Evolutionary conservation across 2,329 filamentous ascomycete genomes (phyloP), one percentile per base, ranked within the genome.

Genomic region (Aspergillus sergii): DNA sequence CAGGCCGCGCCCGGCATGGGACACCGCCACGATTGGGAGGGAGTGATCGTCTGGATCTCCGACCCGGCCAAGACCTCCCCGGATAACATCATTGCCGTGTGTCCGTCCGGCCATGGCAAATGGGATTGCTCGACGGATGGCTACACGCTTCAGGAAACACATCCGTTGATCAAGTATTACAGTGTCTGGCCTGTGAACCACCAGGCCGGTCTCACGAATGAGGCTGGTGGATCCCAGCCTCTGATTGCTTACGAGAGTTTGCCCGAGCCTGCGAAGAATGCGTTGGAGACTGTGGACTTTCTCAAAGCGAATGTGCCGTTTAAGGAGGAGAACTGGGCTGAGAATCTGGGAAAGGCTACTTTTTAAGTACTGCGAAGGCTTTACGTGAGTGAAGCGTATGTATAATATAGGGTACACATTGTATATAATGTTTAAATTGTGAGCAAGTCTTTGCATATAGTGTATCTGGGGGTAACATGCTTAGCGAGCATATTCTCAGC

Each of bases 21-120:
- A 10, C 84, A 86, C 66, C 80, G 83, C 23, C 82, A 86, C 71
- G 84, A 86, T 68, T 86, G 84, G 84, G 84, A 86, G 67, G 82
- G 81, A n/a, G 75, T 81, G 0, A 81, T 86, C 41, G 78, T 86
- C 30, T 86, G 82, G 82, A 78, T 87, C 0, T 75, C 77, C 0
- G 74, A 74, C 11, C 57, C 71, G 0, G 72, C 76, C 2, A 77
- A 76, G 1, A 74, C 73, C 0, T 71, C 74, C 0, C 78, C 82
- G 0, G 66, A 69, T 10, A 81, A 78, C 1, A 72, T 86, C 34
- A 69, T 81, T 1, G 84, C 83, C 26, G 81, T 86, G 9, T 84
- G 84, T 26, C 83, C 84, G 2, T 84, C 81, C 3, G 83, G 82
- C 0, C 84, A 86, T 60, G 84, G 84, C 4, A 73, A 69, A 4